Base-by-base conservation (phyloP, 1,139 yeast genomes). In the Arxiozyma slooffiae region DNA sequence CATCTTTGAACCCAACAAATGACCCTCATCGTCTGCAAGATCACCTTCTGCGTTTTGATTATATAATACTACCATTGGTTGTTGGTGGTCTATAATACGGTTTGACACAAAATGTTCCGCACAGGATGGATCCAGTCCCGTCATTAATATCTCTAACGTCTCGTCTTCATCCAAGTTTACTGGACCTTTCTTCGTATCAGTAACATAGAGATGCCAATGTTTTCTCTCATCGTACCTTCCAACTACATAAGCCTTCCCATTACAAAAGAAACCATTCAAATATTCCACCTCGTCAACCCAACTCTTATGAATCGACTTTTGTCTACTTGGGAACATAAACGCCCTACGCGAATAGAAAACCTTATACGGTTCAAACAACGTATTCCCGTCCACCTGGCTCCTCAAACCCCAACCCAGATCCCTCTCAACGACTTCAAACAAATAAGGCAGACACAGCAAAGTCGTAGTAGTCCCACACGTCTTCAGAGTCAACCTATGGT, bases 381-480 rank as follows among this genome's bases (percentile, higher is more conserved):
- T 57, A 7, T 47, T 48, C 48, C 63, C 64, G 20, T 42, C 65
- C 56, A 51, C 59, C 1, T 7, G 2, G 5, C 20, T 20, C 57
- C 53, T 71, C 53, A 60, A 52, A 34, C 63, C 56, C 70, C 75
- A 71, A n/a, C 64, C 60, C 39, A 77, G 60, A 49, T 67, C 68
- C 6, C 67, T 57, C 30, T 67, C 63, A 14, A 83, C 78, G 24
- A 79, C 67, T 44, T 77, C 76, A 57, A 85, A 78, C 53, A 90
- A 71, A 50, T 78, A 76, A 34, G 79, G 81, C 41, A 92, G 71
- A 60, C 97, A 92, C 36, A 82, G 79, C 55, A 92, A 75, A 1
- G 96, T 83, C 1, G 97, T 88, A 1, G 97, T 92, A 16, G 97
- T 90, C 11, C 98, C 98, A 67, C 98, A 92, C 16, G 98, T 92